Conservation (phyloP, 768 basidiomycete species). For the Phallus indusiatus region DNA sequence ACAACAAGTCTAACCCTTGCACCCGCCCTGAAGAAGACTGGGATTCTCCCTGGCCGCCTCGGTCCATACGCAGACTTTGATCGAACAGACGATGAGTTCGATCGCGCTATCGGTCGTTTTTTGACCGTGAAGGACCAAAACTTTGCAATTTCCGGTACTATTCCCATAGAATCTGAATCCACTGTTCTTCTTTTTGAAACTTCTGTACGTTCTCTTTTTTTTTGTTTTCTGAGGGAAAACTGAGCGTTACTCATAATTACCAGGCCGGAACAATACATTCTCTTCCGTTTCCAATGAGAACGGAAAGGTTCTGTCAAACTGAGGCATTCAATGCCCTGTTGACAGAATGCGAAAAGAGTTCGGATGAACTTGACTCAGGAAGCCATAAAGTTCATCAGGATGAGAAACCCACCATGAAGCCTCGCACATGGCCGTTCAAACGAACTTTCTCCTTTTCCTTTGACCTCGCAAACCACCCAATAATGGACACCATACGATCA, state of each 20-base stretch:
- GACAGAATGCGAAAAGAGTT: constrained; percentile 60
- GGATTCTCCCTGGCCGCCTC: background rate
- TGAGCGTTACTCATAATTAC: background rate
- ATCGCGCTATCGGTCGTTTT: constrained; percentile 20
- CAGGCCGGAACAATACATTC: constrained; percentile 75
- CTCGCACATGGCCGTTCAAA: constrained; percentile 61
- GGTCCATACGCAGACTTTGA: background rate
- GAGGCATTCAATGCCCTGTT: constrained; percentile 73
- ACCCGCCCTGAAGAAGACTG: background rate
- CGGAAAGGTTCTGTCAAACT: constrained; percentile 55
- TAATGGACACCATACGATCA: constrained; percentile 65
- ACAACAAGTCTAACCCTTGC: background rate
- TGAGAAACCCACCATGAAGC: constrained; percentile 42
- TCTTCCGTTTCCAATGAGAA: constrained; percentile 73
- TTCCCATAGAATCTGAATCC: constrained; percentile 50
- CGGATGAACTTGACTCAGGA: constrained; percentile 13
- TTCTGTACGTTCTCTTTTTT: constrained; percentile 37
- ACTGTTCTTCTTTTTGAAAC: constrained; percentile 71
- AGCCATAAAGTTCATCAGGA: constrained; percentile 12
- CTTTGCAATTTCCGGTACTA: constrained; percentile 57
- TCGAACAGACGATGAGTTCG: background rate
- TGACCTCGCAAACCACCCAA: constrained; percentile 73
- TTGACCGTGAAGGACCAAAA: constrained; percentile 51
- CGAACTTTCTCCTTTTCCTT: constrained; percentile 68
- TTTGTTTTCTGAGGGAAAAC: background rate